These are phyloP conservation scores for Zygotorulaspora florentina DNA, from an alignment of 805 yeast species.

Conservation along the genomic window DNA sequence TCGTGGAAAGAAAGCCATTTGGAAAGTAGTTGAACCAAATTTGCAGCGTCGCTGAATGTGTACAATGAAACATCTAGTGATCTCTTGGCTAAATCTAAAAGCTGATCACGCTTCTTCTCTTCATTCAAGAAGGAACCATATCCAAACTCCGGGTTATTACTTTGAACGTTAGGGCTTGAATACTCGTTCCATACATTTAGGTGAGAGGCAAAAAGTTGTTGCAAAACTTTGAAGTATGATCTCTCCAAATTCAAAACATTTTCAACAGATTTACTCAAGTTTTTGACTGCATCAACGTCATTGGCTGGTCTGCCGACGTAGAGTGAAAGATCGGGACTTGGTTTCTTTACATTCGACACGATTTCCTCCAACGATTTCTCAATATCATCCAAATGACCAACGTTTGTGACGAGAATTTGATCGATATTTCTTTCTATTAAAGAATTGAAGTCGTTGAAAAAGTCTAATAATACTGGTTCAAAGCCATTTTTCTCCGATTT, in stretches of 20 bases:
- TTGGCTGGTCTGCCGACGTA: constrained; percentile 45
- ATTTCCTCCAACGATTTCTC: constrained; percentile 44
- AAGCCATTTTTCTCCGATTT: constrained; percentile 40
- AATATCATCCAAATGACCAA: constrained; percentile 29
- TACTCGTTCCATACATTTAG: constrained; percentile 61
- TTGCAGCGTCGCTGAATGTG: constrained; percentile 42
- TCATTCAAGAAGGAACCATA: constrained; percentile 67
- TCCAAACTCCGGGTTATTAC: constrained; percentile 79
- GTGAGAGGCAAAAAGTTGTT: constrained; percentile 55
- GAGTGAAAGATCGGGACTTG: constrained; percentile 58
- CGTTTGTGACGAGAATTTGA: constrained; percentile 52
- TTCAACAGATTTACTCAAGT: constrained; percentile 29
- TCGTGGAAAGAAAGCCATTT: constrained; percentile 62
- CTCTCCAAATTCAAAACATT: constrained; percentile 58
- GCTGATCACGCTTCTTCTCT: constrained; percentile 47
- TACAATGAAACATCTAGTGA: constrained; percentile 44
- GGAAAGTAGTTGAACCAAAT: constrained; percentile 54
- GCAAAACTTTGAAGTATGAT: constrained; percentile 70
- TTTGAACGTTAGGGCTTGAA: constrained; percentile 41
- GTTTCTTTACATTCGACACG: constrained; percentile 47
- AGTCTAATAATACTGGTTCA: constrained; percentile 71
- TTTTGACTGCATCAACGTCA: constrained; percentile 4
- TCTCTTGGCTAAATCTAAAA: constrained; percentile 43
- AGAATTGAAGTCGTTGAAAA: constrained; percentile 53
- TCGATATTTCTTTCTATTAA: constrained; percentile 45